Evolutionary conservation across 257 asterid genomes (phyloP).

Genomic region (Petrea volubilis): DNA sequence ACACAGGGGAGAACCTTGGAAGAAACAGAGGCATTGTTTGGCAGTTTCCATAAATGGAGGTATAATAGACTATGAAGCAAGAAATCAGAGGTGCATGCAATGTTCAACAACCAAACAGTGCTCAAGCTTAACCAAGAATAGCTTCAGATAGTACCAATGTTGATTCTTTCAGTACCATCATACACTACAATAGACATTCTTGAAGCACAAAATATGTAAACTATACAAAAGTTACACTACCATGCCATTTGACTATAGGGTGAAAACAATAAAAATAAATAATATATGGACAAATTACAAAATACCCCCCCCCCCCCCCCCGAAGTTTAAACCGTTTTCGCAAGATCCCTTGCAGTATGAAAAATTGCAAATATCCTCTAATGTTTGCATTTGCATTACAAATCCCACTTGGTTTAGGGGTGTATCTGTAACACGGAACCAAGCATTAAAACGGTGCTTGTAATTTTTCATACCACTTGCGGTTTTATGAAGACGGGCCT

Average conservation of each 20-base stretch:
- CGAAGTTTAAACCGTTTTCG: too few species aligned
- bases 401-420: too few species aligned
- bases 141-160: too few species aligned
- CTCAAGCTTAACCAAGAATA: background rate
- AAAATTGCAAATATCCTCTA: too few species aligned
- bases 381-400: too few species aligned
- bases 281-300: too few species aligned
- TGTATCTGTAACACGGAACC: too few species aligned
- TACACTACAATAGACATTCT: background rate
- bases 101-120: background rate
- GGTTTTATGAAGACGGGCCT: too few species aligned
- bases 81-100: background rate
- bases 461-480: too few species aligned
- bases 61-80: background rate
- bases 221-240: background rate
- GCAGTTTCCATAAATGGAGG: constrained; percentile 33
- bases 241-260: background rate
- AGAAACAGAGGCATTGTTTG: constrained; percentile 38
- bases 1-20: constrained; percentile 36
- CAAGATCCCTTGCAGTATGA: too few species aligned
- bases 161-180: background rate
- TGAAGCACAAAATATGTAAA: background rate
- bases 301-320: too few species aligned
- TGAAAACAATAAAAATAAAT: background rate
- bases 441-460: too few species aligned